A percentile compares a stretch with the other conserved stretches of the same genome.
phyloP scores from a whole-genome alignment of 495 filamentous ascomycete species.

The Hypoxylon cercidicola region DNA sequence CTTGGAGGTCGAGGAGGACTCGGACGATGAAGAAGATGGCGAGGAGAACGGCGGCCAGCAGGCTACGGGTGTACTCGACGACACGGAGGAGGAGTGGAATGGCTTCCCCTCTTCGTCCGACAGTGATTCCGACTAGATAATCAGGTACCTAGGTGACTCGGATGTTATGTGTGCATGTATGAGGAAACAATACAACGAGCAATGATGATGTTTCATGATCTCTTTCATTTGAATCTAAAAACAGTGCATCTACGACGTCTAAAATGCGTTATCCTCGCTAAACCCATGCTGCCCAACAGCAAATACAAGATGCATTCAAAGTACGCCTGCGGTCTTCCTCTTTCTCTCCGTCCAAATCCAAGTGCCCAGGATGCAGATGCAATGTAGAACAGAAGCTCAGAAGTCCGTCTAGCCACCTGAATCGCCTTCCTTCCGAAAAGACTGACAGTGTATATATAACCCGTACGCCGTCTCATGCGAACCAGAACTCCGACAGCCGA shows the following conservation, averaged over 20 bases:
- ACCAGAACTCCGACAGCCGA: background rate
- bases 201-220: conserved; percentile 36
- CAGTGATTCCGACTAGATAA: conserved; percentile 54
- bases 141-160: background rate
- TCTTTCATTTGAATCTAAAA: background rate
- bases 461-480: background rate
- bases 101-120: conserved; percentile 57
- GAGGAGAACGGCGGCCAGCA: conserved; percentile 42
- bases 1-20: conserved; percentile 64
- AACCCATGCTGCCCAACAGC: conserved; percentile 25
- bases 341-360: too few relatives aligned
- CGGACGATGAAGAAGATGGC: conserved; percentile 53
- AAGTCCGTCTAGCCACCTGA: too few relatives aligned
- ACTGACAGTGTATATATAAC: too few relatives aligned
- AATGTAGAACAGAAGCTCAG: too few relatives aligned
- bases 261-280: background rate
- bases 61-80: conserved; percentile 43
- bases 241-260: too few relatives aligned
- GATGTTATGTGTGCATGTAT: background rate
- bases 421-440: too few relatives aligned
- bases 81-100: conserved; percentile 60
- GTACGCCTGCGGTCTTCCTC: too few relatives aligned
- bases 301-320: conserved; percentile 16
- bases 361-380: too few relatives aligned
- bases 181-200: conserved; percentile 19